Conservation (phyloP, 352 stramenopile genomes). For the Pythium brassicae region DNA sequence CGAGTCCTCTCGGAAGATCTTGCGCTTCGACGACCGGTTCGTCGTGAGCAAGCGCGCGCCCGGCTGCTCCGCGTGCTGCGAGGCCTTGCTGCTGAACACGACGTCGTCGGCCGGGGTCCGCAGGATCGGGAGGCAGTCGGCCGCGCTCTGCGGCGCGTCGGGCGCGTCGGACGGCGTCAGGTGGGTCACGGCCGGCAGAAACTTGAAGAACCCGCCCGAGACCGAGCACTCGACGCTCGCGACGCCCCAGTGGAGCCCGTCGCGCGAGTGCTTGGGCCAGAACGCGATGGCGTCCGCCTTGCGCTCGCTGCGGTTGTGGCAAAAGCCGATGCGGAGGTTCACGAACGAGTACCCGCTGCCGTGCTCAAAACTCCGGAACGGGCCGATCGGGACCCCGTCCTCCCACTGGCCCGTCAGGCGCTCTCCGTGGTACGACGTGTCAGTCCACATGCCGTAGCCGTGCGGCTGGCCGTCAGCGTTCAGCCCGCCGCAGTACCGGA, state of each 20-base stretch:
- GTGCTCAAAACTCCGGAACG: conserved; percentile 55
- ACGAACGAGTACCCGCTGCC: conserved; percentile 55
- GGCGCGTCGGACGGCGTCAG: conserved; percentile 2
- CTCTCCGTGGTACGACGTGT: conserved; percentile 64
- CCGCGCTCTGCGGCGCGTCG: conserved; percentile 4
- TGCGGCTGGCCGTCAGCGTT: conserved; percentile 40
- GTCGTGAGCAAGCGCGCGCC: neutral
- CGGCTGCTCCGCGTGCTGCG: no score
- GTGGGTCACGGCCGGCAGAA: conserved; percentile 29
- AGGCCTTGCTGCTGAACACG: no score
- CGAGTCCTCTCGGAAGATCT: neutral
- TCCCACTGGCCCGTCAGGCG: conserved; percentile 48
- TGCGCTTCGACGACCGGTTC: no score
- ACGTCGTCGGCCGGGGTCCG: conserved; percentile 6
- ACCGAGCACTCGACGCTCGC: conserved; percentile 42
- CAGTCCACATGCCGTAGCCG: conserved; percentile 53
- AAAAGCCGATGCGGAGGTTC: conserved; percentile 50
- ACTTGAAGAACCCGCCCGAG: conserved; percentile 33
- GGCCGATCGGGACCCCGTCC: conserved; percentile 51
- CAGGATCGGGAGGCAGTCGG: conserved; percentile 5
- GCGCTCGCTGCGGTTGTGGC: conserved; percentile 26
- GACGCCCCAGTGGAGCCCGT: conserved; percentile 33
- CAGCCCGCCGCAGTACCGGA: conserved; percentile 49
- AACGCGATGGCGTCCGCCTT: conserved; percentile 3
- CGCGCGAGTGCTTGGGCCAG: conserved; percentile 12